Percentiles rank a stretch among this genome's conserved stretches.
These are phyloP conservation scores for Plectosphaerella cucumerina DNA, from an alignment of 2,329 filamentous ascomycete species.

Conservation along the genomic window DNA sequence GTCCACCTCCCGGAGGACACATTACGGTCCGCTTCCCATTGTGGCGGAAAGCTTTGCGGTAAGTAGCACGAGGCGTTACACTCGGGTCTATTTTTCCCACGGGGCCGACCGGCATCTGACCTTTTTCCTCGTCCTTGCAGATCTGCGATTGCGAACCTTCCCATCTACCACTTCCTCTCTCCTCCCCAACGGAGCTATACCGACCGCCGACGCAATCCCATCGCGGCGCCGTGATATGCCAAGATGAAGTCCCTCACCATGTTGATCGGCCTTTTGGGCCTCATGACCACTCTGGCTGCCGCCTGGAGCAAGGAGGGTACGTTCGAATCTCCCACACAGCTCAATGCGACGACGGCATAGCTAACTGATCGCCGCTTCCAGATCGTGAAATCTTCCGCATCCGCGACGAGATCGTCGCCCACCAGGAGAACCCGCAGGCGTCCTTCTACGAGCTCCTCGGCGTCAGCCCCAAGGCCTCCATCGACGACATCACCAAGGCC, in stretches of 20 bases:
- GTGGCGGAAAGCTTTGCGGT: background rate
- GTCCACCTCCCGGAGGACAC: too few species aligned
- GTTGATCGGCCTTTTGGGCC: constrained; percentile 64
- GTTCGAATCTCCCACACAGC: constrained; percentile 12
- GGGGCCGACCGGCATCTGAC: background rate
- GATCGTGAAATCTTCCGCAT: constrained; percentile 98
- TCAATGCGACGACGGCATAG: background rate
- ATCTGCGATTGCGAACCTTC: background rate
- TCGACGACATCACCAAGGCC: constrained; percentile 89
- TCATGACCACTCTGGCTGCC: constrained; percentile 61
- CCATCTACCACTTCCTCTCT: background rate
- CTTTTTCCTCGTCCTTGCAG: background rate
- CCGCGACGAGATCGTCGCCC: constrained; percentile 74
- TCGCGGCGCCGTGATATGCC: constrained; percentile 24
- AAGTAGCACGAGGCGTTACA: too few species aligned
- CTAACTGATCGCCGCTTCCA: constrained; percentile 28
- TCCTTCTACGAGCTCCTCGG: constrained; percentile 96
- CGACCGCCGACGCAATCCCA: background rate
- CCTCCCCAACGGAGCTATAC: background rate
- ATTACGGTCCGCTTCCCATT: too few species aligned
- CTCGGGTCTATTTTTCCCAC: background rate
- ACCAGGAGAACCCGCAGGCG: constrained; percentile 67
- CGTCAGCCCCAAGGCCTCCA: constrained; percentile 65
- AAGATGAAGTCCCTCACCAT: constrained; percentile 70
- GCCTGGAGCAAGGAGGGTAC: constrained; percentile 86